Conservation (phyloP, 2,329 filamentous ascomycete species). For the Erysiphe neolycopersici region DNA sequence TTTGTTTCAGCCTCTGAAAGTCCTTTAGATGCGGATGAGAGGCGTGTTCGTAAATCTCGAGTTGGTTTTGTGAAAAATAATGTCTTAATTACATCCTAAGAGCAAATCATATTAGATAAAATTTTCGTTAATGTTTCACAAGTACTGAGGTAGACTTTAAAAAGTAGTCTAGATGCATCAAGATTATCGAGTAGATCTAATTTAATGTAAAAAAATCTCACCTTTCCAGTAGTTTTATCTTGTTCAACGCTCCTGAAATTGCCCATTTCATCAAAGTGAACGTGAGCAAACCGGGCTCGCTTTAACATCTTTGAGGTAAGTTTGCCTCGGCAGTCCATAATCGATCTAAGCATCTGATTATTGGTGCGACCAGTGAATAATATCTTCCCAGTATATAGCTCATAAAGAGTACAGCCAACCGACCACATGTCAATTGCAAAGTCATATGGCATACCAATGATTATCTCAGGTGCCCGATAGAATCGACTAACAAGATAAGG, state of each 20-base stretch:
- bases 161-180: background rate
- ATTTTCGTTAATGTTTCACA: background rate
- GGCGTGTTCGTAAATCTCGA: constrained; percentile 54
- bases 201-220: constrained; percentile 14
- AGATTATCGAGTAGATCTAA: background rate
- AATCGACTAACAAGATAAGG: constrained; percentile 93
- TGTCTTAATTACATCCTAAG: constrained; percentile 37
- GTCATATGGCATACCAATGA: constrained; percentile 87
- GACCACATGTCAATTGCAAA: constrained; percentile 95
- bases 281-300: constrained; percentile 44
- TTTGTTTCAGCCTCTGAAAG: constrained; percentile 48
- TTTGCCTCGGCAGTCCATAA: constrained; percentile 89
- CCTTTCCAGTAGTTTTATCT: constrained; percentile 69
- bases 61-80: constrained; percentile 48
- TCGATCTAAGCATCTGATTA: constrained; percentile 91
- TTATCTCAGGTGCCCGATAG: constrained; percentile 90
- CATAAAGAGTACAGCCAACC: constrained; percentile 87
- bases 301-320: constrained; percentile 74
- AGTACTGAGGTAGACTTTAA: background rate
- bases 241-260: constrained; percentile 68
- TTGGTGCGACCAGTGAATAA: constrained; percentile 87
- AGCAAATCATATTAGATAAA: background rate
- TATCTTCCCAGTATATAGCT: constrained; percentile 93
- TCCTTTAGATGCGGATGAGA: constrained; percentile 46
- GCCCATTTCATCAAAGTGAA: constrained; percentile 64